Base-by-base conservation (phyloP, 2,329 filamentous ascomycete species). In the Aspergillus ruber region DNA sequence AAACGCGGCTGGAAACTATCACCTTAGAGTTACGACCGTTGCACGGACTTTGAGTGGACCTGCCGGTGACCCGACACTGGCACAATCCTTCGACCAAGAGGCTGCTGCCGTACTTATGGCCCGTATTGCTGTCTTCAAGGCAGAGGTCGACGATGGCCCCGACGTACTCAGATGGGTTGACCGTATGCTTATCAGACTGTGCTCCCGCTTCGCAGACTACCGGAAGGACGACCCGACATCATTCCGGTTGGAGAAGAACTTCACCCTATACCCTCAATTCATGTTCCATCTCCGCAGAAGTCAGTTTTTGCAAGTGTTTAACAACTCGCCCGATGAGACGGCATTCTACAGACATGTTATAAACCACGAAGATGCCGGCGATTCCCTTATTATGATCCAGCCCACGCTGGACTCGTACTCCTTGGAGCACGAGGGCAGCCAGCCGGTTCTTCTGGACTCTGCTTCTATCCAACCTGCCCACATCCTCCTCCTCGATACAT, bases 241-340 rank as follows among this genome's bases (percentile, higher is more conserved):
- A 0, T 98, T 98, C 82, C 83, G 90, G 32, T 73, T 95, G 53
- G 93, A 98, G 71, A 96, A 96, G 82, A 98, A 98, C 76, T 98
- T 98, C 65, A 97, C 91, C 0, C 79, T 98, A 13, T 98, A 98
- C 65, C 93, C 93, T 21, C 93, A 98, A 67, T 98, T 98, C 74
- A 98, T 98, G 93, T 98, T 98, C 78, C 93, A 98, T 69, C 80
- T 98, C 51, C 86, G 93, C 59, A 83, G 93, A 70, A 95, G 90
- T 71, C 93, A 97, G 70, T 98, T 98, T 76, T 72, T 98, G 55
- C 93, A 98, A 65, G 90, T 98, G 48, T 98, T 98, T 81, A 98
- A 98, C 77, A 98, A 97, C 70, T 97, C 91, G 0, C 93, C 93
- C 6, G 93, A 98, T 61, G 93, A 98, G 72, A 98, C 93, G 20